Evolutionary conservation across 2,329 filamentous ascomycete genomes (phyloP), one percentile per base, ranked within the genome.

Genomic region (Cercospora canescens): DNA sequence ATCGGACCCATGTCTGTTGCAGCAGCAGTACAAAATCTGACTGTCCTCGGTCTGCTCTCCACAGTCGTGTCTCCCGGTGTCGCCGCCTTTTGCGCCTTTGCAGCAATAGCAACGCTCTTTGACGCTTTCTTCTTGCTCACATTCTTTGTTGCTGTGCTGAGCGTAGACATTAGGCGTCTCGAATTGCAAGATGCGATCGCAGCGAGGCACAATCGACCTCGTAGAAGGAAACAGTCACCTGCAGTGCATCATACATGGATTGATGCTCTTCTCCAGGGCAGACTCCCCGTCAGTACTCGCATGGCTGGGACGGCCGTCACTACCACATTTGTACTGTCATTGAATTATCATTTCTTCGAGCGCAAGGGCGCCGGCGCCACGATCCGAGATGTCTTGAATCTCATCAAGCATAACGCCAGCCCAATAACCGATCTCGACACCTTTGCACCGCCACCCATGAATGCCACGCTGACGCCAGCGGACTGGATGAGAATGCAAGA

Each of bases 401-500:
- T 77, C 50, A 67, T 73, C 57, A 55, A 41, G 28, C 56, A 21
- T 37, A 24, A 30, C 71, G 56, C 21, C 60, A 50, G 64, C 39
- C 70, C 14, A 61, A 65, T 30, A 70, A 74, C 12, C 65, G 71
- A 75, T 14, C 65, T 73, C 21, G 75, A 77, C 48, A 72, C 72
- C 3, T 75, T 76, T 57, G 67, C 85, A 2, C 75, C 85, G 3
- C 82, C 88, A 1, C 82, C 88, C 11, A 85, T 93, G 67, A 89
- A 94, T 72, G 90, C 92, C 74, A 90, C 90, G 2, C 84, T 91
- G 67, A 91, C 88, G n/a, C 91, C 90, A 1, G 88, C 85, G 4
- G 90, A 91, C 16, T 94, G 91, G 91, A 82, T 94, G 58, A 85
- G 86, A 28, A 83, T 93, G 63, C 91, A 94, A 76, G 91, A 94